Base-by-base conservation (phyloP, 805 yeast genomes). In the Candida vaughaniae region DNA sequence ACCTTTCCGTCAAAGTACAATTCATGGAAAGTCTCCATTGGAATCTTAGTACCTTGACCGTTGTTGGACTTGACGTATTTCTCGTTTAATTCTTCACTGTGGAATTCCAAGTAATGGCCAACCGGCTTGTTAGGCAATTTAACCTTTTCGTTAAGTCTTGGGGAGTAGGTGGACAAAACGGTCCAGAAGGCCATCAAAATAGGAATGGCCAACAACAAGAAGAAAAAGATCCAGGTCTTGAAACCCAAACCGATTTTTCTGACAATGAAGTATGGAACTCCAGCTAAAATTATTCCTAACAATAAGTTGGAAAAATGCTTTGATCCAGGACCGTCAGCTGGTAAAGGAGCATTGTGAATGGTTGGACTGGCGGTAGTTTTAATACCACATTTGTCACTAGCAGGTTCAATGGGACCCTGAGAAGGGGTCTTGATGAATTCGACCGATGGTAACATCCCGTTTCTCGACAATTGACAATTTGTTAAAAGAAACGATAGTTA, bases 11-110 rank as follows among this genome's bases (percentile, higher is more conserved):
- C 89, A 59, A 88, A 88, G 65, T 78, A 89, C 50, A 85, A 74
- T 65, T 88, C 93, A 56, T 84, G 90, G 81, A 89, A 88, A 11
- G 95, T 85, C 65, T 87, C 95, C 79, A 85, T 82, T 51, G 96
- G 95, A 53, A 88, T 85, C 68, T 89, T 88, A 55, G 72, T 69
- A 43, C 73, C 73, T 50, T 69, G 57, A 43, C 95, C 95, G 33
- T 66, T 64, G 55, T 68, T 69, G 45, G 67, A 57, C 29, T 60
- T 55, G 47, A 58, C 56, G 68, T 87, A 87, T 64, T 82, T 81
- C 30, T 69, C 67, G 50, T 78, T 78, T 44, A 84, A 70, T 48
- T 71, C 85, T 2, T 75, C 78, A 47, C 84, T 84, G 62, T 86
- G 91, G 75, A 82, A 88, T 51, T 83, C 87, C 50, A 88, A 69